Evolutionary conservation across 2,329 filamentous ascomycete species (phyloP).

Genomic region (Teratosphaeria pseudoeucalypti): DNA sequence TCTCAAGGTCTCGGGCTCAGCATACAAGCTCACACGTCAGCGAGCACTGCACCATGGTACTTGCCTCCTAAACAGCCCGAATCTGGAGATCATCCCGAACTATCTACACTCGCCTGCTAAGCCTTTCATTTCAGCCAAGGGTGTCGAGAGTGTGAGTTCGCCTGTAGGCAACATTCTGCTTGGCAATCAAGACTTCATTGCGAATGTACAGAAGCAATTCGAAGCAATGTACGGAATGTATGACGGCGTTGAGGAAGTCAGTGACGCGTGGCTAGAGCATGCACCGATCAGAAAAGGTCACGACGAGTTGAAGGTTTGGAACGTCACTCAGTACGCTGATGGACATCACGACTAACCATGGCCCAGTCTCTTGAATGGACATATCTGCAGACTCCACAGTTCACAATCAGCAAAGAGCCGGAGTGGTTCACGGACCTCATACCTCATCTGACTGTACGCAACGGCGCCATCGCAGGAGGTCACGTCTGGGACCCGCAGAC

Average conservation of each 20-base stretch:
- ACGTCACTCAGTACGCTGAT: conserved; percentile 16
- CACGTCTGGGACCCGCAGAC: conserved; percentile 28
- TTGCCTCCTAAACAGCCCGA: conserved; percentile 67
- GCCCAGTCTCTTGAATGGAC: conserved; percentile 59
- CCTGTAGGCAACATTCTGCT: conserved; percentile 69
- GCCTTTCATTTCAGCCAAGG: conserved; percentile 65
- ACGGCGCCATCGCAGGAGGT: conserved; percentile 45
- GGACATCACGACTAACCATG: conserved; percentile 15
- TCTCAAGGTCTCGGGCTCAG: conserved; percentile 82
- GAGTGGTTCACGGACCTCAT: conserved; percentile 3
- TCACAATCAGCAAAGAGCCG: conserved; percentile 36
- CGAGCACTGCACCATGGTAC: conserved; percentile 89
- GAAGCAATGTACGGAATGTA: conserved; percentile 49
- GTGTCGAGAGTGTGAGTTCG: conserved; percentile 85
- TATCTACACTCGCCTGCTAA: conserved; percentile 71
- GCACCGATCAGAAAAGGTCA: conserved; percentile 52
- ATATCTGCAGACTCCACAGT: conserved; percentile 77
- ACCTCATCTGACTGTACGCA: conserved; percentile 33
- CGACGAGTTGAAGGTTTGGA: conserved; percentile 47
- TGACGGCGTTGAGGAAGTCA: conserved; percentile 36
- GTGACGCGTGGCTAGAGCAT: conserved; percentile 41
- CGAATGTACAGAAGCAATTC: conserved; percentile 49
- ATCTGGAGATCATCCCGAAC: conserved; percentile 57
- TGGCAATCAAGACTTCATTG: conserved; percentile 34
- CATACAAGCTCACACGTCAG: conserved; percentile 78